phyloP scores from a whole-genome alignment of 352 stramenopile species.

The Phytophthora ohioensis region DNA sequence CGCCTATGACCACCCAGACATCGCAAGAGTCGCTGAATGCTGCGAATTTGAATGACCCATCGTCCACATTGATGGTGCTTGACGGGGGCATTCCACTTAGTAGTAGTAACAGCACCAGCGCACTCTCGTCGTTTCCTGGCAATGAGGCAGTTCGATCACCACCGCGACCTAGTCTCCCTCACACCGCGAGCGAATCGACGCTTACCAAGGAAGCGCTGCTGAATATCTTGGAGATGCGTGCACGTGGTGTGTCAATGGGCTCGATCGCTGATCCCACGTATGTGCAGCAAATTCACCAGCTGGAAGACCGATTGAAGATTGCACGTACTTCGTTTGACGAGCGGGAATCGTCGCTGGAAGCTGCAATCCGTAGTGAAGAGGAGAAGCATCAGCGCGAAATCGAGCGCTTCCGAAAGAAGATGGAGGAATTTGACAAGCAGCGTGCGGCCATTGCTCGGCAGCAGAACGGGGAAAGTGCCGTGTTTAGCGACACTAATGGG shows the following conservation, averaged over 20 bases:
- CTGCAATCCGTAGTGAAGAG: constrained; percentile 78
- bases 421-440: constrained; percentile 87
- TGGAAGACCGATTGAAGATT: constrained; percentile 75
- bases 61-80: constrained; percentile 46
- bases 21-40: constrained; percentile 32
- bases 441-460: constrained; percentile 69
- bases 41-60: constrained; percentile 38
- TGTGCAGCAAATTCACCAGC: constrained; percentile 66
- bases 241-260: constrained; percentile 70
- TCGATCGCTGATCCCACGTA: constrained; percentile 62
- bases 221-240: constrained; percentile 53
- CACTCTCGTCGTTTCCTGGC: constrained; percentile 24
- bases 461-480: constrained; percentile 53
- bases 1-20: constrained; percentile 18
- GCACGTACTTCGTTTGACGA: constrained; percentile 69
- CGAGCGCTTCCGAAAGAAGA: constrained; percentile 82
- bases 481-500: constrained; percentile 36
- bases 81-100: constrained; percentile 29
- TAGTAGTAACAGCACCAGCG: constrained; percentile 43
- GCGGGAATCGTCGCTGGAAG: constrained; percentile 74
- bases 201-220: constrained; percentile 54
- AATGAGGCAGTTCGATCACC: constrained; percentile 49
- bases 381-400: constrained; percentile 88
- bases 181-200: constrained; percentile 57
- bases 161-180: constrained; percentile 37